Base-by-base conservation (phyloP, 2,329 filamentous ascomycete genomes). In the Fusarium nisikadoi region DNA sequence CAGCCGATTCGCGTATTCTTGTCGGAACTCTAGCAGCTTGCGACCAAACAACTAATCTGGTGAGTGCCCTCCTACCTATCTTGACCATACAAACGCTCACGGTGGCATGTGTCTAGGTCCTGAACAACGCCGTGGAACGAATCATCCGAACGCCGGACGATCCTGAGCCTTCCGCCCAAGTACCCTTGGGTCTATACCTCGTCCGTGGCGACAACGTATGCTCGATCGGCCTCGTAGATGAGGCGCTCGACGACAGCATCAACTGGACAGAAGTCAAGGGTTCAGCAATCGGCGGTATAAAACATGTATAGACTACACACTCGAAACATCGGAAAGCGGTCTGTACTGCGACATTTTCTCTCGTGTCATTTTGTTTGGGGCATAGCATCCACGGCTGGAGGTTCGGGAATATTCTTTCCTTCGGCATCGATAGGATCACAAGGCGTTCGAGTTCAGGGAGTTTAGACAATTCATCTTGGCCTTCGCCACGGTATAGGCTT, bases 131-230 rank as follows among this genome's bases (percentile, higher is more conserved):
- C 8, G 86, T 94, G 69, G 96, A 99, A 83, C 93, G 96, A 74
- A 93, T 98, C 70, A 97, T 99, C 77, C 92, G 94, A 71, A 92
- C 93, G 3, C 88, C 89, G 46, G 95, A 98, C 79, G 94, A 97
- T 78, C 88, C 90, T 43, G 94, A 97, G 76, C 89, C 92, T 2
- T 97, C 93, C 46, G 89, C 91, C 65, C 90, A 96, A 79, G 91
- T 96, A 23, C 90, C 92, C 8, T 90, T 98, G 70, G 96, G 96
- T 3, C 84, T 98, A 10, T 98, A 98, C 81, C 88, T 99, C 64
- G 93, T 99, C 63, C 89, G 96, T 67, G 96, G 96, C 57, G 96
- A 99, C 81, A 98, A 97, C 79, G 95, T 99, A 52, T 95, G 94
- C 70, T 87, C 97, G 20, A 93, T 96, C 64, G 96, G 96, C 5